Base-by-base conservation (phyloP, 164 flowering plant genomes). In the Liriodendron chinense region DNA sequence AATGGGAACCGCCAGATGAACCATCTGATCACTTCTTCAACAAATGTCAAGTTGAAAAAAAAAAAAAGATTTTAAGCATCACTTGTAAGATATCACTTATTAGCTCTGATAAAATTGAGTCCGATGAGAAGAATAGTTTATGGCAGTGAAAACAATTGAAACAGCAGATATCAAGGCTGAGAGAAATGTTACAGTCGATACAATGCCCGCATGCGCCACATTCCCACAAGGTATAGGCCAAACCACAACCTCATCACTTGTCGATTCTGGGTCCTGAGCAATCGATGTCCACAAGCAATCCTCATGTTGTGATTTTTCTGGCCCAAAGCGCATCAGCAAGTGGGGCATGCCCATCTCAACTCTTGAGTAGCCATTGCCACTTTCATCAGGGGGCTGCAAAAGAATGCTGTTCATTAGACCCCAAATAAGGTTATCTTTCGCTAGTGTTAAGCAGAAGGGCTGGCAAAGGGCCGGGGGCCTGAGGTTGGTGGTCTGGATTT, bases 221-320 rank as follows among this genome's bases (percentile, higher is more conserved):
- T 72, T 87, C 7, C 98, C 98, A 66, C 88, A 81, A 43, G 98
- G 96, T 76, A 91, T 77, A 53, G 74, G 83, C 98, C 97, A 94
- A 12, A 75, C 25, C 3, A 21, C 78, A 49, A 84, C 70, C 18
- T 64, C 50, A 68, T 63, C 76, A 21, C n/a, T 34, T 14, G 28
- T 73, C 7, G 26, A 26, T 70, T 70, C 72, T 12, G 66, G 34
- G 28, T 18, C 65, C 13, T 75, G 61, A 73, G 25, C 73, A 9
- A 62, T 71, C 9, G 74, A 65, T 50, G 63, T 63, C 68, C 86
- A 72, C 14, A 83, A 67, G 64, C 91, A 88, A 76, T 75, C 80
- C 62, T 67, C 71, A 2, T 65, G 34, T 20, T 49, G 53, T 26
- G 26, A 26, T 66, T 64, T 23, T 64, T 53, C 59, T 16, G 3